These are phyloP conservation scores for Collybia mongolica DNA, from an alignment of 768 basidiomycete genomes.

Conservation along the genomic window DNA sequence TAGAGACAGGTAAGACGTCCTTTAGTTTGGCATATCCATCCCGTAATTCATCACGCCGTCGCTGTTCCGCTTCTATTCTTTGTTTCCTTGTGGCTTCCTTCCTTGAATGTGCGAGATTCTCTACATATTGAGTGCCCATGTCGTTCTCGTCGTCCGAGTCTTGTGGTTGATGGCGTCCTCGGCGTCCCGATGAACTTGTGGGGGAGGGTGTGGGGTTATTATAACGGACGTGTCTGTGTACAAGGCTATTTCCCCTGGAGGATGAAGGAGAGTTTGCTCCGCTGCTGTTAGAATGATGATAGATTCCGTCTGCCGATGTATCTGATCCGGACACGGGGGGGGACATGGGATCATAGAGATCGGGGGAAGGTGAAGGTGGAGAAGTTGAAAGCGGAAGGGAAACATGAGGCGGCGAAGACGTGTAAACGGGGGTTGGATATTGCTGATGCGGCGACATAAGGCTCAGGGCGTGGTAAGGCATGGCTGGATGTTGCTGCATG, in stretches of 20 bases:
- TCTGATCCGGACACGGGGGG: conserved; percentile 89
- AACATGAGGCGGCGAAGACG: conserved; percentile 66
- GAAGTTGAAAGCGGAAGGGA: conserved; percentile 62
- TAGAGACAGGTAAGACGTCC: conserved; percentile 82
- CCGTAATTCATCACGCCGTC: conserved; percentile 83
- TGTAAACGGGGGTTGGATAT: conserved; percentile 53
- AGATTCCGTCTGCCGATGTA: conserved; percentile 79
- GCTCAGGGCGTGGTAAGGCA: conserved; percentile 55
- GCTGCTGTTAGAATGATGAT: conserved; percentile 78
- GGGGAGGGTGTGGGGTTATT: conserved; percentile 78
- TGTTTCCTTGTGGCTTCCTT: conserved; percentile 85
- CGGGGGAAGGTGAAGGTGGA: conserved; percentile 75
- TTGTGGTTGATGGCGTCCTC: conserved; percentile 68
- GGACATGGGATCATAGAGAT: conserved; percentile 82
- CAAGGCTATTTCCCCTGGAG: conserved; percentile 72
- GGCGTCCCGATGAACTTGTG: conserved; percentile 67
- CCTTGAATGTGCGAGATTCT: conserved; percentile 72
- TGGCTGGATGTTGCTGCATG: conserved; percentile 46
- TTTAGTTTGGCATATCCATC: conserved; percentile 89
- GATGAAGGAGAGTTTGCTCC: conserved; percentile 78
- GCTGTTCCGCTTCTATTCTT: conserved; percentile 88
- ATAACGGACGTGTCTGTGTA: conserved; percentile 73
- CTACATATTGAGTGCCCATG: conserved; percentile 67
- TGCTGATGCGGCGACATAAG: conserved; percentile 71
- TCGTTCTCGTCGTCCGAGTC: conserved; percentile 76